phyloP scores from a whole-genome alignment of 2,329 filamentous ascomycete species.

The Lecanosticta acicola region DNA sequence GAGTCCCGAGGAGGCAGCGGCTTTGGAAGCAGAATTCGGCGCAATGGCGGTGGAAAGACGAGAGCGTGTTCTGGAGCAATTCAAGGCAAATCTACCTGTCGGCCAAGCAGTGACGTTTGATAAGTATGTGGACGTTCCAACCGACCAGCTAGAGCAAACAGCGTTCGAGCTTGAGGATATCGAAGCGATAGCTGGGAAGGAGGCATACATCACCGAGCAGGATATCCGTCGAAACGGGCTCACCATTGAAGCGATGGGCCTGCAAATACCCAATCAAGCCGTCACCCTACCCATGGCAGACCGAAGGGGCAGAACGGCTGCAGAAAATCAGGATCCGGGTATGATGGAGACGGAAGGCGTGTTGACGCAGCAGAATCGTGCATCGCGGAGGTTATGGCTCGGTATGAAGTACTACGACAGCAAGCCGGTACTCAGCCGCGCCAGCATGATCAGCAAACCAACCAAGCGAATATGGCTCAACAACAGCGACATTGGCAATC shows the following conservation, averaged over 20 bases:
- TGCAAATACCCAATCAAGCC: slow-evolving; percentile 25
- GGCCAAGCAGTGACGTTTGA: slow-evolving; percentile 9
- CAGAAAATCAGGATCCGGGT: slow-evolving; percentile 21
- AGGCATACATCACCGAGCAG: slow-evolving; percentile 15
- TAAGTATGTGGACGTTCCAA: slow-evolving; percentile 11
- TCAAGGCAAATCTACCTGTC: slow-evolving; percentile 8
- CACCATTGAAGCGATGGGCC: slow-evolving; percentile 28
- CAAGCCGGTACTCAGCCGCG: slow-evolving; percentile 66
- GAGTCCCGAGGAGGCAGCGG: slow-evolving; percentile 1
- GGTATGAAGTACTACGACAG: slow-evolving; percentile 87
- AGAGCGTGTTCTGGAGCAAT: slow-evolving; percentile 8
- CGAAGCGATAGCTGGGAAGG: slow-evolving; percentile 13
- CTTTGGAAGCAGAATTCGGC: slow-evolving; percentile 9
- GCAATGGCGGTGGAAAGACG: slow-evolving; percentile 9
- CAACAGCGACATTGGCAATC: slow-evolving; percentile 54
- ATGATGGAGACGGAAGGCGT: slow-evolving; percentile 28
- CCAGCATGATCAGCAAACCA: slow-evolving; percentile 66
- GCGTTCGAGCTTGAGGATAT: slow-evolving; percentile 15
- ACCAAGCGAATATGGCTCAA: slow-evolving; percentile 65
- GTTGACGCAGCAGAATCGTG: slow-evolving; percentile 54
- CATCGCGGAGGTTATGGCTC: slow-evolving; percentile 73
- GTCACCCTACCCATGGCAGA: slow-evolving; percentile 22
- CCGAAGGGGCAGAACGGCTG: neutral
- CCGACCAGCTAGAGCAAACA: slow-evolving; percentile 14
- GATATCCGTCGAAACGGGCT: slow-evolving; percentile 28